Evolutionary conservation across 148 eudicot genomes (phyloP).

Genomic region (Selenicereus undatus): DNA sequence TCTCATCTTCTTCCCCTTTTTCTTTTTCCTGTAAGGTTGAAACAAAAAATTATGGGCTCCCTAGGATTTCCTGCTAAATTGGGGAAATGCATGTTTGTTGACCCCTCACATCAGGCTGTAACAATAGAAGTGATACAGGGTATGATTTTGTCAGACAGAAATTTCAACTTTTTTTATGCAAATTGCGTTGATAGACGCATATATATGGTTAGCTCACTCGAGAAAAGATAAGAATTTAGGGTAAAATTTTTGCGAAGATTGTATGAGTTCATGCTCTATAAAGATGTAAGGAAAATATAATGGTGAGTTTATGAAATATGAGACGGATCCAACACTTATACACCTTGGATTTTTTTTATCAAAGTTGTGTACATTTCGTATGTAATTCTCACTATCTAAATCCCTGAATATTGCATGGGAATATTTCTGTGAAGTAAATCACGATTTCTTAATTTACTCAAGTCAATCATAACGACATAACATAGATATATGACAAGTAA

Average conservation of each 20-base stretch:
- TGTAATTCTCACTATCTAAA: too few relatives aligned
- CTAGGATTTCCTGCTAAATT: not conserved
- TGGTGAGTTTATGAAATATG: too few relatives aligned
- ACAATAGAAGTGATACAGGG: not conserved
- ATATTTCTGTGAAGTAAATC: not conserved
- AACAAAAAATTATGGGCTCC: not conserved
- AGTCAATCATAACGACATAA: not conserved
- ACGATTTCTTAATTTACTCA: not conserved
- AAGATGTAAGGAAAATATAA: too few relatives aligned
- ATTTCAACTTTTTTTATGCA: not conserved
- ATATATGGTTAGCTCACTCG: too few relatives aligned
- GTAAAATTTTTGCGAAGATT: too few relatives aligned
- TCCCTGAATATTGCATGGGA: too few relatives aligned
- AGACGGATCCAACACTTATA: too few relatives aligned
- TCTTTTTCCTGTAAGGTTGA: not conserved
- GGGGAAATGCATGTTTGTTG: not conserved
- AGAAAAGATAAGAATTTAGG: too few relatives aligned
- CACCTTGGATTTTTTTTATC: too few relatives aligned
- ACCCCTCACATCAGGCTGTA: not conserved
- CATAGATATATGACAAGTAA: conserved; percentile 3
- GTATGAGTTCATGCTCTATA: too few relatives aligned
- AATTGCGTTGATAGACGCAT: not conserved
- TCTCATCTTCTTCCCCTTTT: not conserved
- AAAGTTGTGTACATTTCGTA: too few relatives aligned
- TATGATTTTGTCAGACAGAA: not conserved